Evolutionary conservation across 2,329 filamentous ascomycete species (phyloP).

Genomic region (Calycina herbarum): DNA sequence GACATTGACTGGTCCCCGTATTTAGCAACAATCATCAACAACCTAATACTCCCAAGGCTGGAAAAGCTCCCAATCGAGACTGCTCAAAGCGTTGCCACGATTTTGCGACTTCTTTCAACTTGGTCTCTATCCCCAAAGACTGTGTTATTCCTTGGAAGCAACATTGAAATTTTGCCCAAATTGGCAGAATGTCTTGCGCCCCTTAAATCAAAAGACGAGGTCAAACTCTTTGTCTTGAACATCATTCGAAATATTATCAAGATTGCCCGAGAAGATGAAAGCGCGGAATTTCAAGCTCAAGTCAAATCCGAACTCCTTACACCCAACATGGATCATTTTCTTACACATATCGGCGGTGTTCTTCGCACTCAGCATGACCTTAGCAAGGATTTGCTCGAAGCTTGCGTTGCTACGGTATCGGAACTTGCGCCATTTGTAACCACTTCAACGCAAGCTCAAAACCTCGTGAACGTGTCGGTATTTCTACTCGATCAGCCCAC

Average conservation of each 20-base stretch:
- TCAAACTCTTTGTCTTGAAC: constrained; percentile 78
- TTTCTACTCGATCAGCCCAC: constrained; percentile 85
- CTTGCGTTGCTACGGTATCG: constrained; percentile 78
- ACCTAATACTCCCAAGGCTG: constrained; percentile 76
- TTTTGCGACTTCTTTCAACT: constrained; percentile 76
- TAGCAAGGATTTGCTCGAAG: constrained; percentile 74
- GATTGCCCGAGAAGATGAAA: constrained; percentile 57
- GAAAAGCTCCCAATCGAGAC: constrained; percentile 81
- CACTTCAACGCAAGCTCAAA: constrained; percentile 67
- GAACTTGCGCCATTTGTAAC: constrained; percentile 70
- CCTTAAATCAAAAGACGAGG: constrained; percentile 78
- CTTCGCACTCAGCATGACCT: constrained; percentile 57
- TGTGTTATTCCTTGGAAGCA: constrained; percentile 64
- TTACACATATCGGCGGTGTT: constrained; percentile 67
- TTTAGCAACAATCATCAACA: constrained; percentile 66
- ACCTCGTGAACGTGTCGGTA: constrained; percentile 75
- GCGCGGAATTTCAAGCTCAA: constrained; percentile 45
- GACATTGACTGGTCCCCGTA: constrained; percentile 73
- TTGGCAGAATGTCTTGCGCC: constrained; percentile 72
- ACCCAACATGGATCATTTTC: constrained; percentile 57
- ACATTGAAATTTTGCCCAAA: constrained; percentile 63
- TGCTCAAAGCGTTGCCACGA: constrained; percentile 82
- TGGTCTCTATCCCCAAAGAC: constrained; percentile 72
- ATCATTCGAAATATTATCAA: constrained; percentile 71
- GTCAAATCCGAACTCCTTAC: constrained; percentile 57